phyloP scores from a whole-genome alignment of 1,139 yeast genomes.

The Yamadazyma taylorii region DNA sequence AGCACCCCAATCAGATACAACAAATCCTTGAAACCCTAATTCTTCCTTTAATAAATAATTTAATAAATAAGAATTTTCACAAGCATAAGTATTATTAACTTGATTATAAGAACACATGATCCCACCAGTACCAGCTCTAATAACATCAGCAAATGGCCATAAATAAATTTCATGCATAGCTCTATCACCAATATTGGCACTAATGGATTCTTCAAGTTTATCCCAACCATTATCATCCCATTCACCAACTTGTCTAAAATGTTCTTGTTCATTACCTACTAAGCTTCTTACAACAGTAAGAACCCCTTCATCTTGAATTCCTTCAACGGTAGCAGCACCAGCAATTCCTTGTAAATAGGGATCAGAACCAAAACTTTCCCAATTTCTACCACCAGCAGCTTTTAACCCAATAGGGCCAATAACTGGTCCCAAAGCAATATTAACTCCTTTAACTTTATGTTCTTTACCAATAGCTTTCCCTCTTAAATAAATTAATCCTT shows the following conservation, averaged over 20 bases:
- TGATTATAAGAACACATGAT: slow-evolving; percentile 64
- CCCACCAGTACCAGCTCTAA: slow-evolving; percentile 61
- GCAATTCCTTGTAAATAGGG: slow-evolving; percentile 61
- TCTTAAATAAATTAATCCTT: slow-evolving; percentile 48
- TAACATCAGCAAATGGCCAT: slow-evolving; percentile 68
- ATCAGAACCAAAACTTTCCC: slow-evolving; percentile 68
- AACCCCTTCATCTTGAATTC: slow-evolving; percentile 60
- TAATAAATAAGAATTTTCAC: slow-evolving; percentile 59
- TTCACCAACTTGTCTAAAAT: slow-evolving; percentile 58
- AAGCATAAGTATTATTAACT: slow-evolving; percentile 58
- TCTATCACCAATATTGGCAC: slow-evolving; percentile 59
- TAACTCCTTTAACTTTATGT: slow-evolving; percentile 56
- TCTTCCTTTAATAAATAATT: slow-evolving; percentile 60
- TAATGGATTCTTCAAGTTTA: slow-evolving; percentile 35
- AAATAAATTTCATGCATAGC: slow-evolving; percentile 62
- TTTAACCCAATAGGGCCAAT: slow-evolving; percentile 64
- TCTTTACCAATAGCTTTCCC: slow-evolving; percentile 62
- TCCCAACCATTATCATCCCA: slow-evolving; percentile 51
- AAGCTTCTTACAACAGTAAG: slow-evolving; percentile 56
- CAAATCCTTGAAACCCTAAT: slow-evolving; percentile 67
- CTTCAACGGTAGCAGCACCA: slow-evolving; percentile 54
- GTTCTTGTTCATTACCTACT: slow-evolving; percentile 66
- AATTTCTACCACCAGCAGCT: slow-evolving; percentile 65
- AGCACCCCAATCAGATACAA: slow-evolving; percentile 68
- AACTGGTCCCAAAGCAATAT: slow-evolving; percentile 60